Evolutionary conservation across 768 basidiomycete species (phyloP).

Genomic region (Porphyrellus cyaneotinctus): DNA sequence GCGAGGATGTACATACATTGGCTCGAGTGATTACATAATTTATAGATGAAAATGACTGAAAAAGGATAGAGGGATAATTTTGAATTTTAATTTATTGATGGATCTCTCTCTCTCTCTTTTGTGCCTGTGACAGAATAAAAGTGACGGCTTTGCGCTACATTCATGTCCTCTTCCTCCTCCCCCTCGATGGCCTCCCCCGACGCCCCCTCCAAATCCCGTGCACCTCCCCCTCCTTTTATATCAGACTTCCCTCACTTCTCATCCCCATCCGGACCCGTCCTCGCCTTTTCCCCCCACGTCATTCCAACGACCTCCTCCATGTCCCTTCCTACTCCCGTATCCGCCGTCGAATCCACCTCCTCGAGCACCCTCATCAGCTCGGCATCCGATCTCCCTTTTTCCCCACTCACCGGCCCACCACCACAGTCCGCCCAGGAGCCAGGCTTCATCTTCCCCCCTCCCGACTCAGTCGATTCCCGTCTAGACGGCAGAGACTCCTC

Average conservation of each 20-base stretch:
- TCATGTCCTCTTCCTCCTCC: constrained; percentile 21
- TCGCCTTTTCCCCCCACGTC: background rate
- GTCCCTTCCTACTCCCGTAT: constrained; percentile 9
- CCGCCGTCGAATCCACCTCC: constrained; percentile 17
- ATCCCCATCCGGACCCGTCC: constrained; percentile 1
- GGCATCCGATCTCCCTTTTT: constrained; percentile 25
- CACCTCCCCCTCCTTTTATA: constrained; percentile 16
- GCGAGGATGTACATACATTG: constrained; percentile 15
- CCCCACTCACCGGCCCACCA: constrained; percentile 13
- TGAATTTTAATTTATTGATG: constrained; percentile 23
- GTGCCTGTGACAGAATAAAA: constrained; percentile 38
- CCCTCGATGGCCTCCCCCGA: background rate
- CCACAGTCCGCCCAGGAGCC: constrained; percentile 16
- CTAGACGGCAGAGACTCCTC: constrained; percentile 12
- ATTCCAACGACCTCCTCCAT: constrained; percentile 7
- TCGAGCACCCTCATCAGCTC: constrained; percentile 19
- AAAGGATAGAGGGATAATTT: constrained; percentile 16
- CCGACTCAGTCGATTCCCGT: constrained; percentile 22
- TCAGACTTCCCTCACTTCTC: constrained; percentile 41
- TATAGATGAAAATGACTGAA: constrained; percentile 11
- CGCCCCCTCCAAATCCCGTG: background rate
- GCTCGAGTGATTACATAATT: constrained; percentile 17
- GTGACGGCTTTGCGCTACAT: constrained; percentile 21
- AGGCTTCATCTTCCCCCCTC: constrained; percentile 23
- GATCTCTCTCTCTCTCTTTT: too few relatives aligned